Evolutionary conservation across 2,329 filamentous ascomycete genomes (phyloP).

Genomic region (Cladobotryum protrusum): DNA sequence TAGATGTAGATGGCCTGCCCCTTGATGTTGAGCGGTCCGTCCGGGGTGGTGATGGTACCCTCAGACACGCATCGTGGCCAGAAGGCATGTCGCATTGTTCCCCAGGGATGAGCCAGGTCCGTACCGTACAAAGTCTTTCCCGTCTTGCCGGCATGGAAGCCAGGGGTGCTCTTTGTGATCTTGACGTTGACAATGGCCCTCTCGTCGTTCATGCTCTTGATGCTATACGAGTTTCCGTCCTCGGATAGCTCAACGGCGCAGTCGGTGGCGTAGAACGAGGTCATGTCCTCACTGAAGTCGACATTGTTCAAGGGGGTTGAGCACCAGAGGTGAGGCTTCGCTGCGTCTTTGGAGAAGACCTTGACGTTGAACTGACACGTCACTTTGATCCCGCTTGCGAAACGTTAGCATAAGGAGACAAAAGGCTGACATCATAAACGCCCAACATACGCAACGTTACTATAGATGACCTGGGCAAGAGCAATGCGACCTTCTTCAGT

Average conservation of each 20-base stretch:
- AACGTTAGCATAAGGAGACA: background rate
- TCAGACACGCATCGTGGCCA: constrained; percentile 83
- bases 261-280: constrained; percentile 79
- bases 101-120: constrained; percentile 82
- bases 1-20: constrained; percentile 76
- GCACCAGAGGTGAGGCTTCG: constrained; percentile 74
- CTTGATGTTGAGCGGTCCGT: constrained; percentile 74
- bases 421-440: background rate
- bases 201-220: constrained; percentile 85
- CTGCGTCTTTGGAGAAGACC: constrained; percentile 70
- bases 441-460: constrained; percentile 76
- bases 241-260: constrained; percentile 80
- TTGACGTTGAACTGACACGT: constrained; percentile 94
- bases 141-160: constrained; percentile 77
- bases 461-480: constrained; percentile 91
- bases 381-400: constrained; percentile 70
- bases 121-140: constrained; percentile 83
- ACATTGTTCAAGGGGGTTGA: constrained; percentile 72
- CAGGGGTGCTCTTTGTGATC: constrained; percentile 67
- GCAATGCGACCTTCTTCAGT: constrained; percentile 70
- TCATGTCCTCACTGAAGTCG: constrained; percentile 78
- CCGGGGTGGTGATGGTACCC: constrained; percentile 77
- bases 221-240: constrained; percentile 73
- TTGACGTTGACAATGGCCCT: constrained; percentile 80
- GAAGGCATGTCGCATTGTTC: constrained; percentile 84